phyloP scores from a whole-genome alignment of 805 yeast species.

The Maudiozyma barnettii region DNA sequence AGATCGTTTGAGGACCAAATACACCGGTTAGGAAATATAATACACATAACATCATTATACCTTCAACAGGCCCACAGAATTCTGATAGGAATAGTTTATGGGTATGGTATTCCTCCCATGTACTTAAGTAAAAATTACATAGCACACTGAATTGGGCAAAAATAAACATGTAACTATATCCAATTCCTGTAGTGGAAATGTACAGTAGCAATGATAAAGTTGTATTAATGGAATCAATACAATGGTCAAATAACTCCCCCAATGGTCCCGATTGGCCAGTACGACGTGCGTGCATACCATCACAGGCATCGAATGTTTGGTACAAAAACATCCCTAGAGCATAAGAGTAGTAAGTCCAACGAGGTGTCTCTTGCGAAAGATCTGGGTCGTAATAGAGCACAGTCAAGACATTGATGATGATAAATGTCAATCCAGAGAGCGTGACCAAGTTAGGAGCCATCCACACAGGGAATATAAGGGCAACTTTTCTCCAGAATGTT shows the following conservation, averaged over 20 bases:
- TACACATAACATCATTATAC: conserved; percentile 54
- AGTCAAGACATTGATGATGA: conserved; percentile 52
- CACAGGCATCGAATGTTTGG: conserved; percentile 95
- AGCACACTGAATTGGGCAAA: conserved; percentile 63
- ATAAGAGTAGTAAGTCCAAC: conserved; percentile 69
- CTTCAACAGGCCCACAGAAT: conserved; percentile 94
- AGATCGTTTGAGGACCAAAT: conserved; percentile 55
- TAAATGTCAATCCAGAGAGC: conserved; percentile 64
- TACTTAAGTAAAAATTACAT: conserved; percentile 77
- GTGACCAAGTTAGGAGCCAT: conserved; percentile 94
- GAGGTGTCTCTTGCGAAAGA: conserved; percentile 50
- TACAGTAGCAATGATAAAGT: conserved; percentile 70
- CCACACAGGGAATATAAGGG: conserved; percentile 64
- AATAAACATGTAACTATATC: conserved; percentile 52
- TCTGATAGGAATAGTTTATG: conserved; percentile 70
- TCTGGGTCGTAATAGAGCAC: conserved; percentile 70
- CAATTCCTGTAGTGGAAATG: conserved; percentile 67
- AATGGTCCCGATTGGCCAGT: conserved; percentile 94
- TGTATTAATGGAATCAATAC: conserved; percentile 69
- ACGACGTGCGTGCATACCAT: conserved; percentile 90
- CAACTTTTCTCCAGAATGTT: conserved; percentile 74
- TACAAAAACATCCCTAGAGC: conserved; percentile 81
- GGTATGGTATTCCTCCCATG: conserved; percentile 96
- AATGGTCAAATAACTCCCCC: conserved; percentile 92
- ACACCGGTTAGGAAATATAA: conserved; percentile 56